These are phyloP conservation scores for sunflower (Helianthus annuus) DNA, from an alignment of 129 eudicot genomes.

Conservation along the genomic window DNA sequence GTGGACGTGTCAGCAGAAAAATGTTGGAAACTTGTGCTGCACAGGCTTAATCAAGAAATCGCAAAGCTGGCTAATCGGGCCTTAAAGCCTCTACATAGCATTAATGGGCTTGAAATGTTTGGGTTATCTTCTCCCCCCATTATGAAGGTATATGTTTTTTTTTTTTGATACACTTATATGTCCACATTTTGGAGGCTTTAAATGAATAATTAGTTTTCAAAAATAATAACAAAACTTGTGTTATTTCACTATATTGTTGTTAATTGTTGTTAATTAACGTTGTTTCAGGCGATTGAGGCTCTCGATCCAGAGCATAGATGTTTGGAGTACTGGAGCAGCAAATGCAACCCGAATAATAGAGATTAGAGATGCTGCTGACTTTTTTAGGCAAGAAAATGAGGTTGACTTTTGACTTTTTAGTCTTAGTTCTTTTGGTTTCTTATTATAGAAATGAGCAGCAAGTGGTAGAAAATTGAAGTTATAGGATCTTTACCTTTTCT, in stretches of 20 bases:
- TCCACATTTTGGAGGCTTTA: background rate
- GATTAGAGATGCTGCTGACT: too few species aligned
- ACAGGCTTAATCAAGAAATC: constrained; percentile 51
- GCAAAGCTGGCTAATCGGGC: constrained; percentile 22
- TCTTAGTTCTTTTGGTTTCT: too few species aligned
- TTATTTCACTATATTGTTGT: too few species aligned
- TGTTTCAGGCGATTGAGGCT: constrained; percentile 50
- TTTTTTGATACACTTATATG: too few species aligned
- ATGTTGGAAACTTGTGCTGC: constrained; percentile 62
- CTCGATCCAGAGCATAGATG: constrained; percentile 50
- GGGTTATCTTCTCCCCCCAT: constrained; percentile 56
- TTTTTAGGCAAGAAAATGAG: too few species aligned
- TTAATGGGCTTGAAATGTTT: constrained; percentile 69
- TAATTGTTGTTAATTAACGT: too few species aligned
- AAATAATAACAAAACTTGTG: background rate
- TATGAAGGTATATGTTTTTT: constrained; percentile 58
- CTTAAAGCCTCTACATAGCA: constrained; percentile 30
- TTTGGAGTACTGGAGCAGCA: constrained; percentile 50
- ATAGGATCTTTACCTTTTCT: constrained; percentile 7
- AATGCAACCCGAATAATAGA: too few species aligned
- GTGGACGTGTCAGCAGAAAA: constrained; percentile 47
- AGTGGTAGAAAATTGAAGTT: constrained; percentile 19
- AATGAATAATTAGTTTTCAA: background rate
- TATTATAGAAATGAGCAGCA: constrained; percentile 28
- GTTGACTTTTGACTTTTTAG: too few species aligned